phyloP scores from a whole-genome alignment of 495 filamentous ascomycete genomes.

The Daldinia vernicosa region DNA sequence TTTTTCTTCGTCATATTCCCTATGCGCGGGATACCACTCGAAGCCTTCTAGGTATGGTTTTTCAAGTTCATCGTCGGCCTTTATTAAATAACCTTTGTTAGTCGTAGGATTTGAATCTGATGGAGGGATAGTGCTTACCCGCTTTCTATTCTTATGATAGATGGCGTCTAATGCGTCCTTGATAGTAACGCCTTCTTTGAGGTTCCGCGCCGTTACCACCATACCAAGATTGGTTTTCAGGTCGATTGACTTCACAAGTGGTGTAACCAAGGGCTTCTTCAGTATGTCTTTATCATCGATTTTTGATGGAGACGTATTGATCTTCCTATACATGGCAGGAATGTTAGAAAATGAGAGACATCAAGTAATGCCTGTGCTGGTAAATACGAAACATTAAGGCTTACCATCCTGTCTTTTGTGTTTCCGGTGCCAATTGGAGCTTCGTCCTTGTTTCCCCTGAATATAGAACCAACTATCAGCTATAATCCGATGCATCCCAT shows the following conservation, averaged over 20 bases:
- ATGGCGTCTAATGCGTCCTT: constrained; percentile 95
- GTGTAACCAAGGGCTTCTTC: constrained; percentile 79
- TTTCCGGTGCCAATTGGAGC: constrained; percentile 83
- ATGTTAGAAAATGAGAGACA: too few relatives aligned
- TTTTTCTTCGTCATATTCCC: constrained; percentile 74
- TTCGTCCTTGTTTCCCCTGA: constrained; percentile 78
- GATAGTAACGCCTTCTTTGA: constrained; percentile 86
- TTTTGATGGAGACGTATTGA: constrained; percentile 81
- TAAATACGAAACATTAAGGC: constrained; percentile 40
- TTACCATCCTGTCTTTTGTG: constrained; percentile 90
- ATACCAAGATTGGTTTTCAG: constrained; percentile 68
- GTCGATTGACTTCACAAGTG: constrained; percentile 92
- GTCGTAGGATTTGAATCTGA: neutral
- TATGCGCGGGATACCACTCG: constrained; percentile 71
- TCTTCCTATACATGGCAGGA: constrained; percentile 71
- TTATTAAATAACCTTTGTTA: too few relatives aligned
- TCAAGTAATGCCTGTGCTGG: too few relatives aligned
- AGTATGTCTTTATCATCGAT: constrained; percentile 83
- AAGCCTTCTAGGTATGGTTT: constrained; percentile 86
- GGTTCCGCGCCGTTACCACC: constrained; percentile 85
- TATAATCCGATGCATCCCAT: too few relatives aligned
- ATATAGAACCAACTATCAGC: neutral
- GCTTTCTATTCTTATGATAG: constrained; percentile 94
- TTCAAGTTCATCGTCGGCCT: constrained; percentile 91
- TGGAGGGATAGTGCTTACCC: constrained; percentile 60